Conservation (phyloP, 495 filamentous ascomycete species). For the Lophiotrema nucula region DNA sequence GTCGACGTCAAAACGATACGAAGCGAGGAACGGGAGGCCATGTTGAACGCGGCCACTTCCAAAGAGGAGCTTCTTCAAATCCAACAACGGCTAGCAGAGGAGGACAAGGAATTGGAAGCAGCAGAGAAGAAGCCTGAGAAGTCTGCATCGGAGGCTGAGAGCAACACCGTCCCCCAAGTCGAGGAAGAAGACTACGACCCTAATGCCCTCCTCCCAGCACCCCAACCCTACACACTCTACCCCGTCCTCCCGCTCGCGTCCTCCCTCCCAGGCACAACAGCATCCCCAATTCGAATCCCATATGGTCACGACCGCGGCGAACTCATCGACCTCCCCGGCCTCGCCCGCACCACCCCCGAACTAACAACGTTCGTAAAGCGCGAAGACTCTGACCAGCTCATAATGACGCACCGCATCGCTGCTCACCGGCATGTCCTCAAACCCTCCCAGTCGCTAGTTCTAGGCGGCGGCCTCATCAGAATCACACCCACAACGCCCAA, state of each 20-base stretch:
- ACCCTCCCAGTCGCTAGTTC: slow-evolving; percentile 75
- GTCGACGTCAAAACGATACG: slow-evolving; percentile 32
- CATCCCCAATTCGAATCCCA: slow-evolving; percentile 84
- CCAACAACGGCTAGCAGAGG: slow-evolving; percentile 23
- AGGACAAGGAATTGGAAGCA: slow-evolving; percentile 35
- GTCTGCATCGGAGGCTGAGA: background rate
- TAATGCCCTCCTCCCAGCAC: slow-evolving; percentile 67
- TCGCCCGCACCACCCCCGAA: slow-evolving; percentile 60
- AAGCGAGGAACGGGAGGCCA: slow-evolving; percentile 23
- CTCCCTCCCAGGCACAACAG: slow-evolving; percentile 86
- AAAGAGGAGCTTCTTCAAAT: slow-evolving; percentile 20
- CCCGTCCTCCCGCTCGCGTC: slow-evolving; percentile 83
- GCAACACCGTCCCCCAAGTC: slow-evolving; percentile 28
- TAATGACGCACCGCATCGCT: slow-evolving; percentile 70
- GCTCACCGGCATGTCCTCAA: slow-evolving; percentile 70
- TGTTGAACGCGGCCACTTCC: slow-evolving; percentile 13
- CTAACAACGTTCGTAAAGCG: slow-evolving; percentile 66
- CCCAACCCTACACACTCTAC: slow-evolving; percentile 66
- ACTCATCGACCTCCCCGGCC: slow-evolving; percentile 88
- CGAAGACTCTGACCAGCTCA: slow-evolving; percentile 61
- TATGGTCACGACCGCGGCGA: slow-evolving; percentile 85
- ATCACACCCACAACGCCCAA: slow-evolving; percentile 72
- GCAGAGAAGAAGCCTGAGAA: slow-evolving; percentile 7
- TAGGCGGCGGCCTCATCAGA: slow-evolving; percentile 81
- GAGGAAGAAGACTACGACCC: slow-evolving; percentile 37